phyloP scores from a whole-genome alignment of 2,329 filamentous ascomycete genomes.

The Dactylellina parvicollis region DNA sequence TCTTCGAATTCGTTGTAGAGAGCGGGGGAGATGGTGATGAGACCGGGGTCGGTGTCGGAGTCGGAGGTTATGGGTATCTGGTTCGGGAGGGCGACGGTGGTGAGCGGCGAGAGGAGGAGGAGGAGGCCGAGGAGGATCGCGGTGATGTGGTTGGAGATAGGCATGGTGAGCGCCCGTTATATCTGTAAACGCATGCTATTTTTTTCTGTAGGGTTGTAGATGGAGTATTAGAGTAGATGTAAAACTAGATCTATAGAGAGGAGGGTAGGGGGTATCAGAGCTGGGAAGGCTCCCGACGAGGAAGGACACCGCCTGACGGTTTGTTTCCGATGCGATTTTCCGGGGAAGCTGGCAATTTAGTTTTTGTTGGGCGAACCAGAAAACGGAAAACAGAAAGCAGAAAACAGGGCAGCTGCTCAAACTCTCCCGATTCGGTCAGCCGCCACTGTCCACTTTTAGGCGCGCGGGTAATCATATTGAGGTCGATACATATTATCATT shows the following conservation, averaged over 20 bases:
- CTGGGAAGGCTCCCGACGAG: not conserved
- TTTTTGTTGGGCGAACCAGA: slow-evolving; percentile 7
- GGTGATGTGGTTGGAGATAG: not conserved
- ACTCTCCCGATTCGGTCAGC: too few relatives aligned
- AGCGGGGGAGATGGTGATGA: slow-evolving; percentile 13
- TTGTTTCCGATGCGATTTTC: not conserved
- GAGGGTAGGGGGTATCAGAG: slow-evolving; percentile 12
- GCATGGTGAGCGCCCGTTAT: not conserved
- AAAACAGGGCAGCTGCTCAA: too few relatives aligned
- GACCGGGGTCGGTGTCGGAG: slow-evolving; percentile 21
- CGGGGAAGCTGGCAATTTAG: not conserved
- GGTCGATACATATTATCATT: too few relatives aligned
- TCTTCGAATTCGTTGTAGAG: slow-evolving; percentile 76
- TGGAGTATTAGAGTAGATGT: not conserved
- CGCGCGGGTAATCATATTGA: too few relatives aligned
- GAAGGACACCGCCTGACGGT: not conserved
- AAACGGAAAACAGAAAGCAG: too few relatives aligned
- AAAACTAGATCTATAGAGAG: not conserved
- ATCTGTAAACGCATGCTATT: slow-evolving; percentile 12
- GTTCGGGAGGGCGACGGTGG: slow-evolving; percentile 19
- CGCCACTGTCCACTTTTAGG: too few relatives aligned
- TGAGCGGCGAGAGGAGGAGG: not conserved
- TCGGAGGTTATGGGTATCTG: slow-evolving; percentile 16
- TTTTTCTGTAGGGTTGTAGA: not conserved
- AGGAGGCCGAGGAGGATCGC: not conserved